These are phyloP conservation scores for Tetrahymena borealis DNA, from an alignment of 73 alveolate genomes.

Conservation along the genomic window DNA sequence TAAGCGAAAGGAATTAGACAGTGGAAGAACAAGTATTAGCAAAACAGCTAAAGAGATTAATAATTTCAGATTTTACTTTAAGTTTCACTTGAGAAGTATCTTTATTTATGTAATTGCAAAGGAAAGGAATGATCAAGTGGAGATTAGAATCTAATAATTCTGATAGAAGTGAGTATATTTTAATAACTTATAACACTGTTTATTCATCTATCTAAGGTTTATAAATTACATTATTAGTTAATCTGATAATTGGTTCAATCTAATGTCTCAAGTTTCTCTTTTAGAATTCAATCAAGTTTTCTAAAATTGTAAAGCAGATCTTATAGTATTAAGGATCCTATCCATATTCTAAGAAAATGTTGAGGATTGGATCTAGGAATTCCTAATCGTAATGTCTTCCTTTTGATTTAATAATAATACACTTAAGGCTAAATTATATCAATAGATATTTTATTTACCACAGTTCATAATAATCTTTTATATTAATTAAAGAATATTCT, in stretches of 20 bases:
- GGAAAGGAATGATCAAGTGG: slow-evolving; percentile 40
- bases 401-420: neutral
- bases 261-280: slow-evolving; percentile 37
- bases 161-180: slow-evolving; percentile 4
- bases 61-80: slow-evolving; percentile 27
- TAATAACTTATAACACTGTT: slow-evolving; percentile 16
- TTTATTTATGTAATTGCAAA: slow-evolving; percentile 20
- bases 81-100: neutral
- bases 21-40: slow-evolving; percentile 25
- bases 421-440: neutral
- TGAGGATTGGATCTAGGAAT: slow-evolving; percentile 19
- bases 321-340: slow-evolving; percentile 7
- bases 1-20: slow-evolving; percentile 26
- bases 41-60: slow-evolving; percentile 13
- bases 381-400: neutral
- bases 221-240: slow-evolving; percentile 17
- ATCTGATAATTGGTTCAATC: slow-evolving; percentile 32
- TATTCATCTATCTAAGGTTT: slow-evolving; percentile 17
- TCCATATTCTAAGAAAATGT: slow-evolving; percentile 11
- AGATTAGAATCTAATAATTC: slow-evolving; percentile 21
- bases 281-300: slow-evolving; percentile 11
- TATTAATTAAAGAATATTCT: slow-evolving; percentile 4
- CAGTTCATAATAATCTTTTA: slow-evolving; percentile 24
- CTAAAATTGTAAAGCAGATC: slow-evolving; percentile 27
- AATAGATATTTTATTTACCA: slow-evolving; percentile 11